phyloP scores from a whole-genome alignment of 2,329 filamentous ascomycete species.

The Colletotrichum noveboracense region DNA sequence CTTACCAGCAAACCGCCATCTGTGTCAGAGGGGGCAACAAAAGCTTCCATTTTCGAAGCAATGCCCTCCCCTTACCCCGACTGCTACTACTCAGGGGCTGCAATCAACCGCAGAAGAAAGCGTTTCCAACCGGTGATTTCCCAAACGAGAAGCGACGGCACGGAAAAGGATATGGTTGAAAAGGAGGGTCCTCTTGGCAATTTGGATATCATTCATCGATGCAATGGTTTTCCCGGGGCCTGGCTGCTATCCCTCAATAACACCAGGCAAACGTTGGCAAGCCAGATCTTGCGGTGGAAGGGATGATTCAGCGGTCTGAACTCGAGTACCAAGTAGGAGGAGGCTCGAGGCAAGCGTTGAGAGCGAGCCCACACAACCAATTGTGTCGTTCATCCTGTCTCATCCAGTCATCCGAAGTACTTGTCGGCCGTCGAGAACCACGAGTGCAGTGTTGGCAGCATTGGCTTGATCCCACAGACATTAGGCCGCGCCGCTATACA shows the following conservation, averaged over 20 bases:
- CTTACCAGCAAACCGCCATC: conserved; percentile 4
- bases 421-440: not conserved
- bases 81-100: not conserved
- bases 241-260: not conserved
- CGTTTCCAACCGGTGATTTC: not conserved
- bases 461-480: not conserved
- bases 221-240: not conserved
- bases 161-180: conserved; percentile 1
- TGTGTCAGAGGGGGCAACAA: not conserved
- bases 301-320: not conserved
- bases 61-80: not conserved
- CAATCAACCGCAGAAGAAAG: conserved; percentile 7
- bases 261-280: not conserved
- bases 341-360: not conserved
- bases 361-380: not conserved
- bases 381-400: not conserved
- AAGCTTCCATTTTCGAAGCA: not conserved
- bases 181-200: conserved; percentile 12
- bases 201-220: not conserved
- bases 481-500: not conserved
- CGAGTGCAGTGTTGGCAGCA: conserved; percentile 4
- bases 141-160: not conserved
- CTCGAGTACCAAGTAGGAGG: not conserved
- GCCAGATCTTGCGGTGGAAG: not conserved
- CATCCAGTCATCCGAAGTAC: conserved; percentile 4